A percentile compares a stretch with the other conserved stretches of the same genome.
Conservation (phyloP, 768 basidiomycete species). For the Naganishia friedmannii region DNA sequence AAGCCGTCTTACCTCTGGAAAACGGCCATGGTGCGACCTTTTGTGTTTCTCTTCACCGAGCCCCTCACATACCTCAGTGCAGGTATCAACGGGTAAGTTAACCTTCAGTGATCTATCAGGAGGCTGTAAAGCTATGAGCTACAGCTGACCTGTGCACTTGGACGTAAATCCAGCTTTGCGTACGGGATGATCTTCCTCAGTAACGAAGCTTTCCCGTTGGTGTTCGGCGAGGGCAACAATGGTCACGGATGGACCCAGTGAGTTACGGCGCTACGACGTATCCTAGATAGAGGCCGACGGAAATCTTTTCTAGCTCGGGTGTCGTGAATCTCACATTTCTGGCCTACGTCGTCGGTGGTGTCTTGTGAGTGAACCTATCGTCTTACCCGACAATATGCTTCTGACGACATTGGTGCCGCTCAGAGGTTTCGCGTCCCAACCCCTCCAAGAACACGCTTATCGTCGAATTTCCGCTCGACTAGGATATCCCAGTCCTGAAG, state of each 20-base stretch:
- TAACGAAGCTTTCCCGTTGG: constrained; percentile 43
- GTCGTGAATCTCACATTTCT: constrained; percentile 40
- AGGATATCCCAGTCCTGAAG: constrained; percentile 37
- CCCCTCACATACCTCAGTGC: constrained; percentile 45
- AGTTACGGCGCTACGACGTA: background rate
- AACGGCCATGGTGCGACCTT: constrained; percentile 42
- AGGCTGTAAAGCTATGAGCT: background rate
- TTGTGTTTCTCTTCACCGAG: constrained; percentile 43
- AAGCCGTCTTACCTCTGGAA: constrained; percentile 40
- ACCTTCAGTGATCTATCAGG: no score
- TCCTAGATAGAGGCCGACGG: background rate
- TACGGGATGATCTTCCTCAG: constrained; percentile 44
- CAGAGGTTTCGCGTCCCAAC: constrained; percentile 38
- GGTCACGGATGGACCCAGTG: constrained; percentile 42
- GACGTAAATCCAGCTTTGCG: constrained; percentile 29
- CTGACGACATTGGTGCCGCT: background rate
- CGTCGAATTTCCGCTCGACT: constrained; percentile 24
- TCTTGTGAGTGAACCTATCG: constrained; percentile 30
- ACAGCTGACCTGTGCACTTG: background rate
- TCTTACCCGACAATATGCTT: background rate
- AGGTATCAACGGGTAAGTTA: constrained; percentile 38
- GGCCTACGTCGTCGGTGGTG: constrained; percentile 39
- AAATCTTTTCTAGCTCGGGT: constrained; percentile 32
- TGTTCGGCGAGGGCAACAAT: constrained; percentile 41
- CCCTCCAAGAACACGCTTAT: constrained; percentile 38